Evolutionary conservation across 768 basidiomycete genomes (phyloP), one percentile per base, ranked within the genome.

Genomic region (Boletus reticulatus): DNA sequence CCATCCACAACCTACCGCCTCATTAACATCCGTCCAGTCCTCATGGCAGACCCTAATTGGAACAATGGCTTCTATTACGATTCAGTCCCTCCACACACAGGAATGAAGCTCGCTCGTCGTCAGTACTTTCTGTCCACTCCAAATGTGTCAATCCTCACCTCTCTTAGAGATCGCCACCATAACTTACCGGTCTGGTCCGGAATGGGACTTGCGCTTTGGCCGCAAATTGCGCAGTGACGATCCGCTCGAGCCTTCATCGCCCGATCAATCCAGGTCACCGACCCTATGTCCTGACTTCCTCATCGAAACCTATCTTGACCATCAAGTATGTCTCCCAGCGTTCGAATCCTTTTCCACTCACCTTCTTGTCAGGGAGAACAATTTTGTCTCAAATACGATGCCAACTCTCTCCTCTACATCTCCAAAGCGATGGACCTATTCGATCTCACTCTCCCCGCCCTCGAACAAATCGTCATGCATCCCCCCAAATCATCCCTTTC

Each of bases 11-110:
- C 22, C 10, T 27, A 4, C 38, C 45, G 34, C 44, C 43, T 27
- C 39, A n/a, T 17, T 65, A 2, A 62, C 37, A 43, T 50, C 31
- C 29, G 6, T 47, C 22, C 41, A 98, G 97, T 99, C 17, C 83
- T 99, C 50, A 99, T 99, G 97, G 91, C 96, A 2, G 97, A 99
- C 73, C 96, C 96, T 0, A 98, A 98, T 60, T 99, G 97, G 97
- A 99, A 98, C 58, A 87, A 94, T 36, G 97, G 97, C 5, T 98
- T 96, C 72, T 99, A 99, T 70, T 99, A 99, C 68, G 92, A 96
- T 56, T 79, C 81, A 9, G 69, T 95, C n/a, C 97, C 97, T 2
- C 97, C 97, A 0, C 97, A 99, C 68, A 91, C 87, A 1, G 97
- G 97, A 29, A 98, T 99, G 94, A 99, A 99, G 70, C 83, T 99